phyloP scores from a whole-genome alignment of 768 basidiomycete genomes.

The Tephrocybe sp. region DNA sequence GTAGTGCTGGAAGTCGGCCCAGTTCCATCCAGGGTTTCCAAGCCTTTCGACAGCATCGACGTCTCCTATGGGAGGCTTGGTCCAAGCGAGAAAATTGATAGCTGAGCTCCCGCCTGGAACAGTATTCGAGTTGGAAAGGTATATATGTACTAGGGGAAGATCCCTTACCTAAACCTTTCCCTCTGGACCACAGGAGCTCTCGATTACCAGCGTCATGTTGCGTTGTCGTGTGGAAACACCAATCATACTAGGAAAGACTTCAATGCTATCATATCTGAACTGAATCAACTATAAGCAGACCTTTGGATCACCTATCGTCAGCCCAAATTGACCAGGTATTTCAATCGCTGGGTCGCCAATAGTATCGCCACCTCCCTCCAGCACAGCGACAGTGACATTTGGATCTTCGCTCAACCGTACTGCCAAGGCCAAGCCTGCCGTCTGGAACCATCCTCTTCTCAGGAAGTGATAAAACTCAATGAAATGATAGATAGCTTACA shows the following conservation, averaged over 20 bases:
- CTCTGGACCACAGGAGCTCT: conserved; percentile 24
- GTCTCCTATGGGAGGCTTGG: conserved; percentile 25
- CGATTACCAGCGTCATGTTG: conserved; percentile 23
- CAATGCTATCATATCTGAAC: not conserved
- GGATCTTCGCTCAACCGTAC: conserved; percentile 38
- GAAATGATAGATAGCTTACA: conserved; percentile 5
- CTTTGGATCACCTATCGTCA: conserved; percentile 24
- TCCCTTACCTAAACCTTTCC: conserved; percentile 27
- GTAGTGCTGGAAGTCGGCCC: conserved; percentile 37
- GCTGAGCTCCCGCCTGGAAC: conserved; percentile 37
- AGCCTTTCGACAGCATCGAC: conserved; percentile 39
- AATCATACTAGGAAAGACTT: conserved; percentile 25
- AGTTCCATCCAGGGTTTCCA: conserved; percentile 56
- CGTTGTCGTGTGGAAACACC: conserved; percentile 28
- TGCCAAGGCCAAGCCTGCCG: conserved; percentile 40
- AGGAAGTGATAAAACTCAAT: not conserved
- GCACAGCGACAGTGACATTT: conserved; percentile 32
- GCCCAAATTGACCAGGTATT: conserved; percentile 28
- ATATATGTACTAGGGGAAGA: not conserved
- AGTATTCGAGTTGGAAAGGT: not conserved
- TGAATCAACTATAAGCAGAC: conserved; percentile 11
- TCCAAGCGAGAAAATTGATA: conserved; percentile 39
- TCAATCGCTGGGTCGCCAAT: conserved; percentile 30
- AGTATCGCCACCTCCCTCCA: conserved; percentile 32
- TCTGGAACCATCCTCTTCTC: conserved; percentile 11